Evolutionary conservation across 1,284 basidiomycete species (phyloP).

Genomic region (Melampsora larici-populina): DNA sequence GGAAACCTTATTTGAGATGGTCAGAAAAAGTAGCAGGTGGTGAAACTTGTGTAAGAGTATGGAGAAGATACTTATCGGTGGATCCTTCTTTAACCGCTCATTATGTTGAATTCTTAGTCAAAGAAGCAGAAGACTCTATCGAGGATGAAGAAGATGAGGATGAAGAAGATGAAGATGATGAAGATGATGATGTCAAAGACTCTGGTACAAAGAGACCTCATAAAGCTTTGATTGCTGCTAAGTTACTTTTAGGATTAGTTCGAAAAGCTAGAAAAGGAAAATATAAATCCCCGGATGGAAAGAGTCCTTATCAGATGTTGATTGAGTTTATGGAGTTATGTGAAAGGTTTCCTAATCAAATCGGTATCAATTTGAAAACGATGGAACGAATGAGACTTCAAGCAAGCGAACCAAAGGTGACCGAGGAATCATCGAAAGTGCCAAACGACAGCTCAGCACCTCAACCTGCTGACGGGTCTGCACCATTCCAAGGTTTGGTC

Average conservation of each 20-base stretch:
- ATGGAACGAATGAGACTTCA: slow-evolving; percentile 45
- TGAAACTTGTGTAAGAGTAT: slow-evolving; percentile 77
- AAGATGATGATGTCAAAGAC: slow-evolving; percentile 1
- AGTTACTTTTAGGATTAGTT: slow-evolving; percentile 77
- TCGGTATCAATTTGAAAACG: slow-evolving; percentile 76
- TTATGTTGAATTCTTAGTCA: slow-evolving; percentile 50
- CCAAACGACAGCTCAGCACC: slow-evolving; percentile 52
- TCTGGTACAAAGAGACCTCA: slow-evolving; percentile 57
- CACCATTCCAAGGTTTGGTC: slow-evolving; percentile 62
- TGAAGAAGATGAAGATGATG: slow-evolving; percentile 43
- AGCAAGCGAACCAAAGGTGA: neutral
- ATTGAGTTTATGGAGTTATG: slow-evolving; percentile 89
- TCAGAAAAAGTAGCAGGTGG: slow-evolving; percentile 74
- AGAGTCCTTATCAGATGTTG: slow-evolving; percentile 91
- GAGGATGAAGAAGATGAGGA: slow-evolving; percentile 46
- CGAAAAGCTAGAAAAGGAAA: slow-evolving; percentile 76
- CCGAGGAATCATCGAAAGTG: slow-evolving; percentile 55
- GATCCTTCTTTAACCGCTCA: slow-evolving; percentile 53
- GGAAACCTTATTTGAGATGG: slow-evolving; percentile 93
- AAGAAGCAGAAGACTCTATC: slow-evolving; percentile 41
- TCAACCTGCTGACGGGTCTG: neutral
- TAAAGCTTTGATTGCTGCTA: slow-evolving; percentile 86
- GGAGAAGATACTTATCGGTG: slow-evolving; percentile 77
- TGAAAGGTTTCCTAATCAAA: slow-evolving; percentile 84
- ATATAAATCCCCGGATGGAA: slow-evolving; percentile 84